Conservation (phyloP, 345 rosid species). For the Reutealis trisperma region DNA sequence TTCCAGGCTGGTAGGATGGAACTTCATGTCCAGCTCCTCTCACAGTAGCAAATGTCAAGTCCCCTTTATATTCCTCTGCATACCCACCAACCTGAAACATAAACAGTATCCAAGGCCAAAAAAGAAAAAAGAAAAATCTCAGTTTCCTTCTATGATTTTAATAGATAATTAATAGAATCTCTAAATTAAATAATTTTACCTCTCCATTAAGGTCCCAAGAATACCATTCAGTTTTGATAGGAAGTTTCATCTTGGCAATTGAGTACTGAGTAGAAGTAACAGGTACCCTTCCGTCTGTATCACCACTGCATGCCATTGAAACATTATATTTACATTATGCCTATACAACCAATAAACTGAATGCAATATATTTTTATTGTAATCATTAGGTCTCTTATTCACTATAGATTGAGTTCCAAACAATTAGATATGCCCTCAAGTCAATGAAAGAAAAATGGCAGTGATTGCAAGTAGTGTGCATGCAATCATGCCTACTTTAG, state of each 20-base stretch:
- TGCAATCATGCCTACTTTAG: too few relatives aligned
- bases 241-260: conserved; percentile 56
- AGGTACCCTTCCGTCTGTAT: conserved; percentile 83
- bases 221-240: conserved; percentile 58
- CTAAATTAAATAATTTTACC: conserved; percentile 27
- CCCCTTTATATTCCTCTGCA: conserved; percentile 27
- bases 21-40: conserved; percentile 44
- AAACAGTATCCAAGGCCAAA: neutral
- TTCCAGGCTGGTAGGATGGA: conserved; percentile 40
- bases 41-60: conserved; percentile 37
- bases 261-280: conserved; percentile 79
- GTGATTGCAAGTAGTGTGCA: too few relatives aligned
- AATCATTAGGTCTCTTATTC: too few relatives aligned
- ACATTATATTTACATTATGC: neutral
- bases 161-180: too few relatives aligned
- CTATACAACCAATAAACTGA: too few relatives aligned
- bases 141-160: too few relatives aligned
- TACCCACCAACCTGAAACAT: conserved; percentile 37
- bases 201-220: conserved; percentile 68
- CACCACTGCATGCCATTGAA: conserved; percentile 59
- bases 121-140: neutral
- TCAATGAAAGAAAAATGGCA: too few relatives aligned
- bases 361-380: too few relatives aligned
- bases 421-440: too few relatives aligned
- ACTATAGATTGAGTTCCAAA: too few relatives aligned